Percentiles rank a stretch among this genome's conserved stretches.
phyloP scores from a whole-genome alignment of 2,329 filamentous ascomycete species.

The Knufia fluminis region DNA sequence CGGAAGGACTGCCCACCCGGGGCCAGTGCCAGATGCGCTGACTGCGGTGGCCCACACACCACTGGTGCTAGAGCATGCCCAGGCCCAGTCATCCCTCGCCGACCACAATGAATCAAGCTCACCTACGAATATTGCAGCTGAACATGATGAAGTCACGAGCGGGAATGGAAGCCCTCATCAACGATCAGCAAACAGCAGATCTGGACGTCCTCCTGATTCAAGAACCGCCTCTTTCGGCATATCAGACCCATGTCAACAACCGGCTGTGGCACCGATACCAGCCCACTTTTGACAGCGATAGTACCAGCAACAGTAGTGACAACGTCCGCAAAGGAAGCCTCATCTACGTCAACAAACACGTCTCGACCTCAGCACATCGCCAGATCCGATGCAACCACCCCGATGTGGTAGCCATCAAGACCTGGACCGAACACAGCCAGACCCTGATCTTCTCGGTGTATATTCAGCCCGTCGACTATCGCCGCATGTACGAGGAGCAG shows the following conservation, averaged over 20 bases:
- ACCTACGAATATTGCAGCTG: constrained; percentile 17
- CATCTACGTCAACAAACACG: constrained; percentile 21
- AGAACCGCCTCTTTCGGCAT: constrained; percentile 19
- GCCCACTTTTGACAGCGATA: constrained; percentile 14
- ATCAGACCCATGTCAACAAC: constrained; percentile 23
- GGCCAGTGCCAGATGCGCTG: constrained; percentile 14
- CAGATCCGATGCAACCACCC: constrained; percentile 23
- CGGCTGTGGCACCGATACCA: constrained; percentile 24
- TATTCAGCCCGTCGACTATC: constrained; percentile 8
- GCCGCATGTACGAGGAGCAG: constrained; percentile 2
- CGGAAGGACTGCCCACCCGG: constrained; percentile 17
- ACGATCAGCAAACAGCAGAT: constrained; percentile 18
- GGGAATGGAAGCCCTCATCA: constrained; percentile 26
- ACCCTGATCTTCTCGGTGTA: constrained; percentile 21
- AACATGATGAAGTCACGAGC: constrained; percentile 22
- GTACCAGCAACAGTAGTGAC: not conserved
- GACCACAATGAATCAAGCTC: constrained; percentile 11
- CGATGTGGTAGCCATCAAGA: constrained; percentile 21
- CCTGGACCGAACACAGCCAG: constrained; percentile 17
- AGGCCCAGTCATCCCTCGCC: not conserved
- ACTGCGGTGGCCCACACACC: constrained; percentile 15
- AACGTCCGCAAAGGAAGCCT: constrained; percentile 19
- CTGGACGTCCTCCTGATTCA: constrained; percentile 23
- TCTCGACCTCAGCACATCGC: constrained; percentile 22
- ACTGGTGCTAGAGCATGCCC: not conserved